Percentiles rank a stretch among this genome's conserved stretches.
phyloP scores from a whole-genome alignment of 169 alveolate species.

The Eimeria mitis region DNA sequence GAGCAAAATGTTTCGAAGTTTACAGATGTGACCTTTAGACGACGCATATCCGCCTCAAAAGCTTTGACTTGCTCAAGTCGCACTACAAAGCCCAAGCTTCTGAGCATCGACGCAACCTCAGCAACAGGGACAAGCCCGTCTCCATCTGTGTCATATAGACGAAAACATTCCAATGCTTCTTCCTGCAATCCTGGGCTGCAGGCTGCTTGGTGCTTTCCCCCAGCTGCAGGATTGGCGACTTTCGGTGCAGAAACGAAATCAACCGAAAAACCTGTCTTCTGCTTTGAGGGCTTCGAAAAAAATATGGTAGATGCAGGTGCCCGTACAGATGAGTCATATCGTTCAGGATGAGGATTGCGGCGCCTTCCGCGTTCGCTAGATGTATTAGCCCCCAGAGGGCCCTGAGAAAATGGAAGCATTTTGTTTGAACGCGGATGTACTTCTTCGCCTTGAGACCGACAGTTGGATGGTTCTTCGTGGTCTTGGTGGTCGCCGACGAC shows the following conservation, averaged over 20 bases:
- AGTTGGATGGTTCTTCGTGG: background rate
- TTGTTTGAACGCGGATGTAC: background rate
- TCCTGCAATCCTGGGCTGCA: background rate
- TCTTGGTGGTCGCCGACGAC: slow-evolving; percentile 3
- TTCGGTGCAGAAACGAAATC: background rate
- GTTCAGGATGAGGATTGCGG: slow-evolving; percentile 2
- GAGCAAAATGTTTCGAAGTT: slow-evolving; percentile 20
- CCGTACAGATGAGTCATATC: slow-evolving; percentile 30
- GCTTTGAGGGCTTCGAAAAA: slow-evolving; percentile 22
- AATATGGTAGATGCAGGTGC: slow-evolving; percentile 59
- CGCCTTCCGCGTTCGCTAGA: slow-evolving; percentile 22
- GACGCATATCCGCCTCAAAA: slow-evolving; percentile 42
- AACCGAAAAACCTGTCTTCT: background rate
- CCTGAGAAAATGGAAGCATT: slow-evolving; percentile 40
- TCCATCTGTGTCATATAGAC: slow-evolving; percentile 64
- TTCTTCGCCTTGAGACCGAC: background rate
- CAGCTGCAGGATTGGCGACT: background rate
- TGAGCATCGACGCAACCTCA: slow-evolving; percentile 47
- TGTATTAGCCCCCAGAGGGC: background rate
- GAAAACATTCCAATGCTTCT: slow-evolving; percentile 59
- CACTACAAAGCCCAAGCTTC: slow-evolving; percentile 70
- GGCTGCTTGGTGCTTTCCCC: background rate
- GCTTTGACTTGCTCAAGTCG: slow-evolving; percentile 25
- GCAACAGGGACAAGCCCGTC: slow-evolving; percentile 50
- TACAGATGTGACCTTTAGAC: background rate